Percentiles rank a stretch among this genome's conserved stretches.
Conservation (phyloP, 371 early-diverging fungal species). For the Mucor mucedo region DNA sequence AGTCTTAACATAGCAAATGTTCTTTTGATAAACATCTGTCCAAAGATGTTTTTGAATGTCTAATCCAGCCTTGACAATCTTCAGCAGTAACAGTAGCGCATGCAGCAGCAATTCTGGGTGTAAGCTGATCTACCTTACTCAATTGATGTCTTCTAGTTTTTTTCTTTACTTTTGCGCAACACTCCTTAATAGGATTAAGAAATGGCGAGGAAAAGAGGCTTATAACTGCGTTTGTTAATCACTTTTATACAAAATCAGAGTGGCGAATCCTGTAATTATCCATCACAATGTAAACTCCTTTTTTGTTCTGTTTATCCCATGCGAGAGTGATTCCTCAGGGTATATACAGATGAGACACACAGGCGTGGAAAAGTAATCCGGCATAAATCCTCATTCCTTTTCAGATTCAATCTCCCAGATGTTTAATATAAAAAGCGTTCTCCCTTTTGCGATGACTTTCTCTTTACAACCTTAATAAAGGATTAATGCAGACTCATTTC, state of each 20-base stretch:
- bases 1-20: too few species aligned
- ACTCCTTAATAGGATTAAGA: slow-evolving; percentile 24
- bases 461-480: background rate
- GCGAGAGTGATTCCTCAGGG: too few species aligned
- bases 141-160: slow-evolving; percentile 16
- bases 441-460: slow-evolving; percentile 2
- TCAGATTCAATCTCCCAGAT: background rate
- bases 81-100: slow-evolving; percentile 13
- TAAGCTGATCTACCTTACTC: slow-evolving; percentile 18
- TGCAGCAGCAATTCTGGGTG: slow-evolving; percentile 17
- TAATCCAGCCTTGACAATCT: background rate
- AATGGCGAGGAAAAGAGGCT: slow-evolving; percentile 2
- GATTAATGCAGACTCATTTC: too few species aligned
- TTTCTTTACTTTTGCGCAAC: slow-evolving; percentile 14
- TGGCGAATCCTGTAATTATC: slow-evolving; percentile 14
- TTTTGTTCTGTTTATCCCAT: slow-evolving; percentile 15
- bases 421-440: too few species aligned
- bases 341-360: background rate
- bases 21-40: too few species aligned
- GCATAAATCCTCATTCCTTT: background rate
- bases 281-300: slow-evolving; percentile 21
- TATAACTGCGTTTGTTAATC: too few species aligned
- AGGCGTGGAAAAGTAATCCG: too few species aligned
- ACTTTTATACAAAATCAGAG: background rate
- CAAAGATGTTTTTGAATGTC: too few species aligned